Conservation (phyloP, 164 flowering plant genomes). For the Stephania cephalantha region DNA sequence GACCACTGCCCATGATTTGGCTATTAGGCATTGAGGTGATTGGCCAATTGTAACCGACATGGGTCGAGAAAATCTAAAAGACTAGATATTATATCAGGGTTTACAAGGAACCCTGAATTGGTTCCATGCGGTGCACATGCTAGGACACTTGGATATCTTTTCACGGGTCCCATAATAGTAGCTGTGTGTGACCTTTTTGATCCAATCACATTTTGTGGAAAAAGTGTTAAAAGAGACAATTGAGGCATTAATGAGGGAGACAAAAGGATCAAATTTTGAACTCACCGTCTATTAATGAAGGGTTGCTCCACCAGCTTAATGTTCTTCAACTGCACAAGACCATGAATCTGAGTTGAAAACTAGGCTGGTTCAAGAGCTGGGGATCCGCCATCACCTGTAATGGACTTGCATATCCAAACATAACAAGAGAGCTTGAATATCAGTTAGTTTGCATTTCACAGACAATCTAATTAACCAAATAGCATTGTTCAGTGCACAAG, state of each 20-base stretch:
- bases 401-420: neutral
- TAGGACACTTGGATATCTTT: neutral
- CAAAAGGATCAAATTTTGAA: neutral
- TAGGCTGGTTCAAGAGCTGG: neutral
- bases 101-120: neutral
- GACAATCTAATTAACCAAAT: too few species aligned
- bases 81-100: neutral
- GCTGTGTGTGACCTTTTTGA: neutral
- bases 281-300: neutral
- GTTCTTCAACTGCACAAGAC: neutral
- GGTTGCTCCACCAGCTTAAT: neutral
- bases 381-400: neutral
- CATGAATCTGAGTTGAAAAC: neutral
- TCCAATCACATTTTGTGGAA: neutral
- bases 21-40: neutral
- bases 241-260: neutral
- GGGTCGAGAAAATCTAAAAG: neutral
- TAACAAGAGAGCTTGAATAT: neutral
- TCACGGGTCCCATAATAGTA: neutral
- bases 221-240: neutral
- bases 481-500: too few species aligned
- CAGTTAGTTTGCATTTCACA: neutral
- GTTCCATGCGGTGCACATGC: neutral
- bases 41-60: neutral
- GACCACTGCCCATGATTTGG: neutral